Evolutionary conservation across 257 asterid species (phyloP).

Genomic region (Plantago ovata): DNA sequence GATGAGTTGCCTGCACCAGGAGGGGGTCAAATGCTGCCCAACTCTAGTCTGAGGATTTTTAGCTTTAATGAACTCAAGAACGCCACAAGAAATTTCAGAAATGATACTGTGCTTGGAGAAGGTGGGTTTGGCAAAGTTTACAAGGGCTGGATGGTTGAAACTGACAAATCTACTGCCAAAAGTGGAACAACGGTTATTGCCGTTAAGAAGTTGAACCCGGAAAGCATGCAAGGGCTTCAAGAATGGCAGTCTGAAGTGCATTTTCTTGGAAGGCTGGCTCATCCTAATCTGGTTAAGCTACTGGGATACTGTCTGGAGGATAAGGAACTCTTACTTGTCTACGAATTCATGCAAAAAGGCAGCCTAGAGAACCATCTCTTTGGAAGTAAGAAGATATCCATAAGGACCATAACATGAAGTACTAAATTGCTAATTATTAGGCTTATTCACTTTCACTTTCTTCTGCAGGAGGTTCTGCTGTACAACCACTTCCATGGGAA

Average conservation of each 20-base stretch:
- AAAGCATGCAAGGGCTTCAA: conserved; percentile 64
- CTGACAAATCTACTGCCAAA: conserved; percentile 42
- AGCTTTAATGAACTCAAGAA: conserved; percentile 50
- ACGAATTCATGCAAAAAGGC: conserved; percentile 90
- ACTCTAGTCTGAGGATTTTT: conserved; percentile 60
- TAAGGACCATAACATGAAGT: too few species aligned
- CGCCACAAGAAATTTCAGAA: conserved; percentile 69
- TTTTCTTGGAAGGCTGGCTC: conserved; percentile 78
- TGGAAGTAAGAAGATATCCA: too few species aligned
- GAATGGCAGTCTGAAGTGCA: conserved; percentile 95
- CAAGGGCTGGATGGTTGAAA: conserved; percentile 69
- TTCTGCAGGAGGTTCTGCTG: conserved; percentile 40
- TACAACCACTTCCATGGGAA: conserved; percentile 50
- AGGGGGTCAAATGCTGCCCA: conserved; percentile 43
- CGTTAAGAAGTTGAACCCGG: conserved; percentile 70
- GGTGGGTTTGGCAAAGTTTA: conserved; percentile 95
- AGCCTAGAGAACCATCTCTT: conserved; percentile 96
- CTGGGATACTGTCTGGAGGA: conserved; percentile 86
- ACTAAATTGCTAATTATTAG: not conserved
- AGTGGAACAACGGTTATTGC: conserved; percentile 47
- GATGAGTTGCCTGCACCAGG: conserved; percentile 6
- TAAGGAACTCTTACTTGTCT: conserved; percentile 70
- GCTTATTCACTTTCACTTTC: conserved; percentile 4
- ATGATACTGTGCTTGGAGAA: conserved; percentile 76
- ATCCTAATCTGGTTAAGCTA: conserved; percentile 78